Evolutionary conservation across 176 grass and related monocot genomes (phyloP).

Genomic region (Paspalum notatum): DNA sequence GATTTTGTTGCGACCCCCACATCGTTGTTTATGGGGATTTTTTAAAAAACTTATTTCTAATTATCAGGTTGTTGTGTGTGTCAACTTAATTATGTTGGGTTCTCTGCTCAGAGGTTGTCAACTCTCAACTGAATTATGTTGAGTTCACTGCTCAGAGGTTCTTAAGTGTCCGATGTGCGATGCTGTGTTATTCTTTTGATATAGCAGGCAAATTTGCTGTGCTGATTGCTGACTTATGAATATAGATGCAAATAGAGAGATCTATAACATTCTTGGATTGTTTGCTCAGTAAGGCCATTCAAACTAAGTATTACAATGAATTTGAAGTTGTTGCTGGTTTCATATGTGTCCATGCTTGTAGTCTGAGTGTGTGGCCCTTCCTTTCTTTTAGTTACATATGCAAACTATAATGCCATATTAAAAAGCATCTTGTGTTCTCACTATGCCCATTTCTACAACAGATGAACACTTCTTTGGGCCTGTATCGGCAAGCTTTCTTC

Average conservation of each 20-base stretch:
- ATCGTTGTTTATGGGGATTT: background rate
- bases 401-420: background rate
- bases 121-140: constrained; percentile 1
- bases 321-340: constrained; percentile 12
- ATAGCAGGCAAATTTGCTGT: background rate
- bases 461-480: constrained; percentile 95
- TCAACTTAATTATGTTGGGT: constrained; percentile 1
- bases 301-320: constrained; percentile 5
- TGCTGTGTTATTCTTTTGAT: background rate
- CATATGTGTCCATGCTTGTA: constrained; percentile 1
- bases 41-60: background rate
- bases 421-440: constrained; percentile 26
- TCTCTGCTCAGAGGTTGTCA: background rate
- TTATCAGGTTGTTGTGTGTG: constrained; percentile 13
- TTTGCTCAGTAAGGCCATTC: constrained; percentile 17
- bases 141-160: constrained; percentile 8
- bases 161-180: background rate
- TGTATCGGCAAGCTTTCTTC: constrained; percentile 85
- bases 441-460: constrained; percentile 39
- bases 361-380: constrained; percentile 17
- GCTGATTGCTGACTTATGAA: constrained; percentile 7
- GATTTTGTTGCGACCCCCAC: background rate
- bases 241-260: background rate
- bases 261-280: constrained; percentile 17
- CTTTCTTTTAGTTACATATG: constrained; percentile 19